Conservation (phyloP, 2,329 filamentous ascomycete species). For the Endothia cerciana region DNA sequence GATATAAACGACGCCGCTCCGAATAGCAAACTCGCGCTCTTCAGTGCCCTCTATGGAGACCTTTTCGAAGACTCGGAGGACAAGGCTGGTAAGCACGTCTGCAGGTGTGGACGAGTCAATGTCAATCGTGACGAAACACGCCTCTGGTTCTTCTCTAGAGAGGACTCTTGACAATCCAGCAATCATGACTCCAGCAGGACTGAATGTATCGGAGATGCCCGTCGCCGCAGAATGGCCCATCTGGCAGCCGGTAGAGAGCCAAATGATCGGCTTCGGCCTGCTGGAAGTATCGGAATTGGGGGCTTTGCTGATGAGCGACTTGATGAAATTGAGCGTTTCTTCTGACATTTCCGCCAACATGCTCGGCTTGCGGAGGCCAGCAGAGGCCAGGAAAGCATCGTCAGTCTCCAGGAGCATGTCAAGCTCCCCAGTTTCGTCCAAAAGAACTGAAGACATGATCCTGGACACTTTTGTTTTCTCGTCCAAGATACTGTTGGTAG, state of each 20-base stretch:
- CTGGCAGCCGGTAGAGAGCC: not conserved
- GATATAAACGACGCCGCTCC: not conserved
- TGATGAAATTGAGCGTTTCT: not conserved
- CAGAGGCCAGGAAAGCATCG: not conserved
- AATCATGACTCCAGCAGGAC: not conserved
- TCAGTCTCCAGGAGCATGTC: not conserved
- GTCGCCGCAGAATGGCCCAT: not conserved
- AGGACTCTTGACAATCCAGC: not conserved
- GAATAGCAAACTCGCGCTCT: not conserved
- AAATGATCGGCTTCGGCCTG: not conserved
- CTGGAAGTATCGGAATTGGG: not conserved
- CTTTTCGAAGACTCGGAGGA: not conserved
- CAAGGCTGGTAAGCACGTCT: not conserved
- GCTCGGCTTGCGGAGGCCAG: not conserved
- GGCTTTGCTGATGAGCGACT: not conserved
- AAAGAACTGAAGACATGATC: not conserved
- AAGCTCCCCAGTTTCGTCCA: not conserved
- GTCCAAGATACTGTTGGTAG: not conserved
- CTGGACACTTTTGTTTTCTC: not conserved
- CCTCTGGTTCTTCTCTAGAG: not conserved
- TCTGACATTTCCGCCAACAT: not conserved
- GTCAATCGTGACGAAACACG: not conserved
- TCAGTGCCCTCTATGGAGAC: not conserved
- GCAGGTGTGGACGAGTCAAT: not conserved
- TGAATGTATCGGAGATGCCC: not conserved